Evolutionary conservation across 1,284 basidiomycete species (phyloP).

Genomic region (Rhodofomes roseus): DNA sequence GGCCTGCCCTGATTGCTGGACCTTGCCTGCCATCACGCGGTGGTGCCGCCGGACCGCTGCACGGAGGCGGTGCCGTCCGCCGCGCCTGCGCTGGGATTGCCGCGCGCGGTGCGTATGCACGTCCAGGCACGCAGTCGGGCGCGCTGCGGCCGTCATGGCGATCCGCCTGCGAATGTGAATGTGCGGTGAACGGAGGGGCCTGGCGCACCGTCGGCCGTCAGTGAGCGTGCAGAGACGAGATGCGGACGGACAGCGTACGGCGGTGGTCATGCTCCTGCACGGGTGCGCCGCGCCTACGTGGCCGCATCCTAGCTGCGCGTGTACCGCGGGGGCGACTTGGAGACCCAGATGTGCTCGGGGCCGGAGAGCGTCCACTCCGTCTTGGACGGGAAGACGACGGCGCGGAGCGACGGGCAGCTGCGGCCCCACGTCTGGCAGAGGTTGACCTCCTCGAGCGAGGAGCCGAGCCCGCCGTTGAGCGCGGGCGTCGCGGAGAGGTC

Average conservation of each 20-base stretch:
- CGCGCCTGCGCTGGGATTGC: not conserved
- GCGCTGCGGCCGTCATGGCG: not conserved
- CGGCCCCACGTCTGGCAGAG: constrained; percentile 52
- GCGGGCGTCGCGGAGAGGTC: constrained; percentile 58
- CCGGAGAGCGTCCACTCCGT: constrained; percentile 30
- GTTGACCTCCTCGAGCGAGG: constrained; percentile 45
- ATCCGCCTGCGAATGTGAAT: not conserved
- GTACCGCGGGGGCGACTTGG: constrained; percentile 7
- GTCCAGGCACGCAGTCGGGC: not conserved
- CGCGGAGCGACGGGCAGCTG: constrained; percentile 49
- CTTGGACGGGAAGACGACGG: constrained; percentile 53
- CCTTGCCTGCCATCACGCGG: not conserved
- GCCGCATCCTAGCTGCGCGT: constrained; percentile 3
- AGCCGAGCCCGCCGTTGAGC: constrained; percentile 30
- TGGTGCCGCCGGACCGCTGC: not conserved
- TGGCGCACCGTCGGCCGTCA: not conserved
- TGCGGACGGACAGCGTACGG: not conserved
- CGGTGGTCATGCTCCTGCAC: too few species aligned
- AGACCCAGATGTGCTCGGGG: constrained; percentile 31
- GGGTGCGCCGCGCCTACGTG: not conserved
- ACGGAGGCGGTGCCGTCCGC: too few species aligned
- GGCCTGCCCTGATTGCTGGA: not conserved
- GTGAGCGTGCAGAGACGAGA: not conserved
- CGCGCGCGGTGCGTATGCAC: not conserved
- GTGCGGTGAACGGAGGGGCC: not conserved